Evolutionary conservation across 331 rosid species (phyloP), one percentile per base, ranked within the genome.

Genomic region (Pyracantha coccinea): DNA sequence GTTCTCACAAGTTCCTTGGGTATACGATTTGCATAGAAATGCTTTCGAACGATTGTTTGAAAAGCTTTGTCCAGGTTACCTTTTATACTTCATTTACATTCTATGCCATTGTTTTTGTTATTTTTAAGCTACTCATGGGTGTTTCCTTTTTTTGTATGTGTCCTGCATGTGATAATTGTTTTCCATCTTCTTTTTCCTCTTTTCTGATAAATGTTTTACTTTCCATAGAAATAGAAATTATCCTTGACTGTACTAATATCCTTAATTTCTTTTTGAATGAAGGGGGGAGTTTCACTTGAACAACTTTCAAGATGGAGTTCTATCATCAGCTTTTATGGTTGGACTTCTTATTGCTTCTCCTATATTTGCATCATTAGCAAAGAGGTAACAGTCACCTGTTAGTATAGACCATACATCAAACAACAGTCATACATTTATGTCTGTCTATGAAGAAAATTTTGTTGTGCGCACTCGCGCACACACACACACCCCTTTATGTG

Each of bases 291-390:
- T 93, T 75, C 80, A 91, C 82, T 82, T 93, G 83, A 88, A 24
- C 87, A 88, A 93, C 75, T 91, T 89, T 81, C 83, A 91, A 68
- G 98, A 93, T 78, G 93, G 98, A 57, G 38, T 86, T 75, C 83
- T 93, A 68, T 89, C 98, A 67, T 93, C 97, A 57, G 93, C 96
- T 69, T 93, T 93, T 86, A 85, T 93, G 97, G 97, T 91, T 75
- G 98, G 98, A 77, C 93, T 93, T 71, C 92, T 93, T 7, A 72
- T 91, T 70, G 96, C 96, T 81, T 93, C 90, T 82, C 97, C 97
- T n/a, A 75, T 91, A 78, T 93, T 93, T 77, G 96, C 97, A 2
- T 69, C 88, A 29, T 81, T 91, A 17, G 91, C 93, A 25, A 88
- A 89, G 78, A 91, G 93, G 97, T 86, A 86, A 75, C 38, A 61